These are phyloP conservation scores for Darksidea phi DNA, from an alignment of 495 filamentous ascomycete species.

Conservation along the genomic window DNA sequence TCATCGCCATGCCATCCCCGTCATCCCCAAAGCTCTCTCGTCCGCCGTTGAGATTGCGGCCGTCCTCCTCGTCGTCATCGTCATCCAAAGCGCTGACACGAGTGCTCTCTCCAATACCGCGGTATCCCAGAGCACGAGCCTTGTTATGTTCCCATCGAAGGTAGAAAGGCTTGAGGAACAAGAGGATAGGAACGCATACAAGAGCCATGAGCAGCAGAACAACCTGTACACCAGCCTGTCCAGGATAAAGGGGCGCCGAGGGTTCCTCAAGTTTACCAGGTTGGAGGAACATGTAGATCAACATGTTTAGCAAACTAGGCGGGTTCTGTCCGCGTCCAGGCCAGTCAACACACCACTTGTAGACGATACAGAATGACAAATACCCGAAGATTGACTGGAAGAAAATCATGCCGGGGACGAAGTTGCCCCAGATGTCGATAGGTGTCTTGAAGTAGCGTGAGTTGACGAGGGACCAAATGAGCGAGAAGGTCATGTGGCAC, in stretches of 20 bases:
- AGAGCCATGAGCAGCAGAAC: slow-evolving; percentile 80
- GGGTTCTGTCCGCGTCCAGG: slow-evolving; percentile 60
- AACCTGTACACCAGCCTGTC: slow-evolving; percentile 73
- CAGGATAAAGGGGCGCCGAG: slow-evolving; percentile 66
- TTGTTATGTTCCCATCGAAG: slow-evolving; percentile 89
- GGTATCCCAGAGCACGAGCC: slow-evolving; percentile 82
- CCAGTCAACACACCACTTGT: slow-evolving; percentile 97
- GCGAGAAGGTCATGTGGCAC: slow-evolving; percentile 97
- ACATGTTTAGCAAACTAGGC: slow-evolving; percentile 92
- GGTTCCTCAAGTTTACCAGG: slow-evolving; percentile 66
- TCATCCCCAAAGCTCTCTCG: slow-evolving; percentile 75
- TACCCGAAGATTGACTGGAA: slow-evolving; percentile 99
- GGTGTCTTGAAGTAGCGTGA: slow-evolving; percentile 89
- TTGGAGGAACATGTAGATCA: slow-evolving; percentile 98
- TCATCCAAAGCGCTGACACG: slow-evolving; percentile 81
- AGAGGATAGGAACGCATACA: slow-evolving; percentile 79
- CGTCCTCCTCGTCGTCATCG: slow-evolving; percentile 57
- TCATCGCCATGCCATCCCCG: slow-evolving; percentile 86
- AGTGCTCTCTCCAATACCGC: slow-evolving; percentile 83
- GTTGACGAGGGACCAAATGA: slow-evolving; percentile 90
- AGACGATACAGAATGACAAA: slow-evolving; percentile 86
- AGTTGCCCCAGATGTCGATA: slow-evolving; percentile 95
- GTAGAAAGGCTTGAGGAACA: slow-evolving; percentile 94
- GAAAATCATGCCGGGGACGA: slow-evolving; percentile 97
- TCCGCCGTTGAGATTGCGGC: slow-evolving; percentile 55